Conservation (phyloP, 495 filamentous ascomycete species). For the Letharia lupina region DNA sequence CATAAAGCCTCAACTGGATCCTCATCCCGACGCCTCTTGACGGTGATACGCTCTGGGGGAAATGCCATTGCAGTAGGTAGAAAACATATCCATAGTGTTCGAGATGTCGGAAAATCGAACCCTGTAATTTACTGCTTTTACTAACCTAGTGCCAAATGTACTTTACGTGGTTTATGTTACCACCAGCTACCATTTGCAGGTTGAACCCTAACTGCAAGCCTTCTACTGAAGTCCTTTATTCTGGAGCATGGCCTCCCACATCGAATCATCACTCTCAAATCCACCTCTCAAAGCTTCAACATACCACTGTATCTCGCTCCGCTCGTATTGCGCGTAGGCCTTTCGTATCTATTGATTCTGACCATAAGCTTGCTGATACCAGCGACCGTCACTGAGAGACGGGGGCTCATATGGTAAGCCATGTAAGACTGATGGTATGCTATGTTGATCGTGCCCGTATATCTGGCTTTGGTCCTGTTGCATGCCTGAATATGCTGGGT, state of each 20-base stretch:
- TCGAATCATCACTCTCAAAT: not conserved
- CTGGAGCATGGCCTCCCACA: not conserved
- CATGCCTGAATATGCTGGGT: constrained; percentile 24
- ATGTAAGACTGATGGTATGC: constrained; percentile 1
- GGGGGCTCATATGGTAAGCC: constrained; percentile 10
- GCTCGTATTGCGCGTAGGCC: not conserved
- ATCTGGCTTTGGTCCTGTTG: constrained; percentile 8
- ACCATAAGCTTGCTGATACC: constrained; percentile 28
- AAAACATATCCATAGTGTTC: not conserved
- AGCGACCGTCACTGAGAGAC: constrained; percentile 16
- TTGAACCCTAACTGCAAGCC: not conserved
- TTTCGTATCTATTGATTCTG: not conserved
- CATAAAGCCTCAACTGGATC: constrained; percentile 49
- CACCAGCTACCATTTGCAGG: not conserved
- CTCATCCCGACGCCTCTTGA: constrained; percentile 50
- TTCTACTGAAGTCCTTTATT: not conserved
- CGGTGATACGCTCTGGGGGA: constrained; percentile 46
- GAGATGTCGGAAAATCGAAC: not conserved
- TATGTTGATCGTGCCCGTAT: constrained; percentile 12
- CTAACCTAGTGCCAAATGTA: not conserved
- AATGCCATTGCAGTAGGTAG: constrained; percentile 31
- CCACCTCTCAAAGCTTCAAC: not conserved
- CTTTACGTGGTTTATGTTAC: not conserved
- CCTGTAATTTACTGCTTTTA: not conserved
- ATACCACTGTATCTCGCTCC: not conserved